These are phyloP conservation scores for Aspergillus sp. DNA, from an alignment of 2,329 filamentous ascomycete species.

Conservation along the genomic window DNA sequence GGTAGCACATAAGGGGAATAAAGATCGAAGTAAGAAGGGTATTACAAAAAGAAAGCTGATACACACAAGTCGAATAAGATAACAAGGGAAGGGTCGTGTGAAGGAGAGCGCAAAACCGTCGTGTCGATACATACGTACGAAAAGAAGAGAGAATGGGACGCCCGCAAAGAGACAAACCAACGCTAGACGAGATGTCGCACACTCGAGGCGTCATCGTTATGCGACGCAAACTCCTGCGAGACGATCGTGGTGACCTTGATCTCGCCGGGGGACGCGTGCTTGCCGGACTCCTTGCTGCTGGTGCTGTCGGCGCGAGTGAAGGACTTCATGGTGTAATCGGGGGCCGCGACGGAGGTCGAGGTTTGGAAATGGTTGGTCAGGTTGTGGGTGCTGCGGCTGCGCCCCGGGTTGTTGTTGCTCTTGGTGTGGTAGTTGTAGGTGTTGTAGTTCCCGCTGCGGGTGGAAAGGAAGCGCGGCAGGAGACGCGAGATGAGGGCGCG, in stretches of 20 bases:
- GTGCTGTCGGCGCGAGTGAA: not conserved
- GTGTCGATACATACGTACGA: not conserved
- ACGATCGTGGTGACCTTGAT: slow-evolving; percentile 31
- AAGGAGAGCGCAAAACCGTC: not conserved
- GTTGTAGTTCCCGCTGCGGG: slow-evolving; percentile 17
- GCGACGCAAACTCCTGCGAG: slow-evolving; percentile 19
- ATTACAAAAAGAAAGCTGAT: not conserved
- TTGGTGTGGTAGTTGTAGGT: slow-evolving; percentile 17
- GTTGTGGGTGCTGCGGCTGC: slow-evolving; percentile 13
- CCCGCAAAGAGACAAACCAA: not conserved
- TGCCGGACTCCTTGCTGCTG: not conserved
- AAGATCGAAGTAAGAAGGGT: not conserved
- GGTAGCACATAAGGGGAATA: not conserved
- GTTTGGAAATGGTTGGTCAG: slow-evolving; percentile 19
- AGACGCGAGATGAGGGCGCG: slow-evolving; percentile 25
- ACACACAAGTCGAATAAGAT: not conserved
- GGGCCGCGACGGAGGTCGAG: slow-evolving; percentile 17
- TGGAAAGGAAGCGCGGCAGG: slow-evolving; percentile 29
- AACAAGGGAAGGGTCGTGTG: not conserved
- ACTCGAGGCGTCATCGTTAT: slow-evolving; percentile 22
- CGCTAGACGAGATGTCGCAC: slow-evolving; percentile 20
- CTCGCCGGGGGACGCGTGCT: slow-evolving; percentile 7
- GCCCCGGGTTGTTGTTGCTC: slow-evolving; percentile 16
- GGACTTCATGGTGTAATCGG: slow-evolving; percentile 1
- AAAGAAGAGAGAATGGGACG: not conserved